Base-by-base conservation (phyloP, 2,329 filamentous ascomycete genomes). In the Colletotrichum simmondsii region DNA sequence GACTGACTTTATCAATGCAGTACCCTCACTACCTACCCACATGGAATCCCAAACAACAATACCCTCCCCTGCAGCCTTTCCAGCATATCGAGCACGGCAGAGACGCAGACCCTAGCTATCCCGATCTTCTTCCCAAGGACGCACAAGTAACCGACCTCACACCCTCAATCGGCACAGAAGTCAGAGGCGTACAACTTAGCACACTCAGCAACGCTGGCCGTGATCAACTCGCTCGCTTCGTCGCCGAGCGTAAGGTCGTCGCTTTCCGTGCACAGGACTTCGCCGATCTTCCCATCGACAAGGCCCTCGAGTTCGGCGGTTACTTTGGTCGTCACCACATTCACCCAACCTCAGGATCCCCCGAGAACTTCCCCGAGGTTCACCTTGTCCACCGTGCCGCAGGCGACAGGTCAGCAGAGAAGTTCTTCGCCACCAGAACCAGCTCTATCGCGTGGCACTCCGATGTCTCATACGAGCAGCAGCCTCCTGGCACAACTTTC, bases 401-500 rank as follows among this genome's bases (percentile, higher is more conserved):
- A 22, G 80, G 81, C 30, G 83, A 85, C 74, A 78, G 75, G 32
- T 90, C 61, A 85, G 90, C 72, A 24, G 83, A 88, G 24, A 85
- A 89, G 61, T 93, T 93, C 81, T 92, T 95, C 76, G 77, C 81
- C 71, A 89, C 90, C 59, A 89, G 93, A 26, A 95, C 93, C 4
- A 96, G 92, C 82, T 94, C 92, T 1, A 91, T 97, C 1, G 94
- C 94, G 8, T 98, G 95, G 95, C 95, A 98, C 84, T 94, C 92
- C 0, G 95, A 98, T 76, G 92, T 97, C 1, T 94, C 93, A 0
- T 98, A 97, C 80, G 95, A 98, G 85, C 85, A 90, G 76, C 95
- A 98, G 83, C 95, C 95, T 1, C 95, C 95, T 0, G 94, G 95
- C 35, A 98, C 95, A 0, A 97, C 95, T 0, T 97, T 98, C 83